Base-by-base conservation (phyloP, 129 eudicot genomes). In the Glebionis coronaria region DNA sequence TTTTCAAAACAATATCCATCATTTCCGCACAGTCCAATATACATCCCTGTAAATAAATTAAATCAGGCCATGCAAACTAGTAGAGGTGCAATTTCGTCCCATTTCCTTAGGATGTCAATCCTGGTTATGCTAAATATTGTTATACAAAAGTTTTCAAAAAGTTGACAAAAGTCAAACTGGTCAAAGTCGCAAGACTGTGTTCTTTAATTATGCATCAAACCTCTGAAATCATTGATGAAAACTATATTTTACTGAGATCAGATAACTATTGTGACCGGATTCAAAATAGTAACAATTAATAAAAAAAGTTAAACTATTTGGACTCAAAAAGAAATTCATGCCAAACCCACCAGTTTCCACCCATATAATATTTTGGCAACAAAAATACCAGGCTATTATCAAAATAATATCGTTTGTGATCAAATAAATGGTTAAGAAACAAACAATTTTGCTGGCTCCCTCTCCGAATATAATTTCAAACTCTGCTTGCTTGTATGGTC, bases 401-500 rank as follows among this genome's bases (percentile, higher is more conserved):
- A 54, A 2, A 54, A 6, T 18, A 3, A 20, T 54, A n/a, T 9
- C n/a, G 3, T 51, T 3, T 51, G 19, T 51, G 11, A 51, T 9
- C 4, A 29, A 19, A 64, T 21, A 13, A 14, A 23, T 9, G 65
- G 12, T 53, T 10, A 53, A 23, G 13, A 72, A 42, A 84, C 87
- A 42, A 20, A 93, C 99, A 97, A 89, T 54, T 73, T 84, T 81
- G 90, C 97, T 79, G 52, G 88, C 92, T 72, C 99, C 99, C 67
- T 93, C 97, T 21, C 99, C 99, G 71, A 93, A 93, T 58, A 88
- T 86, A 61, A 93, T 93, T 76, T 93, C 99, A 67, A 93, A 86
- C 66, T 93, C 99, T 21, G 99, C 97, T 82, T 93, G 99, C 80
- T 86, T 93, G 90, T 93, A 93, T 61, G 99, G 99, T 76, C 99